Evolutionary conservation across 1,284 basidiomycete species (phyloP), one percentile per base, ranked within the genome.

Genomic region (Ganoderma lucidum): DNA sequence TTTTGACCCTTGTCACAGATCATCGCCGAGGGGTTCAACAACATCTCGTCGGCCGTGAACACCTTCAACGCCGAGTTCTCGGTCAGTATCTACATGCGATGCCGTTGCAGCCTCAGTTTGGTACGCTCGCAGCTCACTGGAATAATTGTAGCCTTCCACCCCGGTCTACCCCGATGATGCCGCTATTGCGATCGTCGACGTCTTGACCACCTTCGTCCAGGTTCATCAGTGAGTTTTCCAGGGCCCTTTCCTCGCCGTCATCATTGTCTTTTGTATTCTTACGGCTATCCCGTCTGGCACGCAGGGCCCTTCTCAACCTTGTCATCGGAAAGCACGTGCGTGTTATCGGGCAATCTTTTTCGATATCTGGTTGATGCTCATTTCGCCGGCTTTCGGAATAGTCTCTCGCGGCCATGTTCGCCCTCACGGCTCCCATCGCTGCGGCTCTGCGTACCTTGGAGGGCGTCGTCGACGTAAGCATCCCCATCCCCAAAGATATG

Each of bases 301-400:
- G 10, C 14, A 61, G 59, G 59, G 37, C 17, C 23, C 59, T 61
- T 6, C 59, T 61, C 41, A 41, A 42, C 6, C 12, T 42, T 12
- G 39, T 61, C 28, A 61, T 61, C 41, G 59, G 59, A n/a, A 61
- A 61, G 28, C 39, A 61, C 19, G 59, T 61, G 39, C 14, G 59
- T 61, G 44, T 14, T 19, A 41, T 39, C 6, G 1, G 6, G 1
- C 5, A 61, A 8, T 0, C 17, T 28, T 6, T 6, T n/a, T 8
- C n/a, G 6, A 6, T 61, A 30, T 30, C 19, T 23, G 28, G 12
- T 10, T 28, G 6, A 12, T 30, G 12, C 4, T n/a, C 4, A 23
- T 44, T 15, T 14, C 4, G 3, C 28, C 14, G 14, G 1, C 17
- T 19, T 56, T 19, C 14, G 48, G 23, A 12, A 44, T 15, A 61